Evolutionary conservation across 495 filamentous ascomycete genomes (phyloP), one percentile per base, ranked within the genome.

Genomic region (Penicillium arizonense): DNA sequence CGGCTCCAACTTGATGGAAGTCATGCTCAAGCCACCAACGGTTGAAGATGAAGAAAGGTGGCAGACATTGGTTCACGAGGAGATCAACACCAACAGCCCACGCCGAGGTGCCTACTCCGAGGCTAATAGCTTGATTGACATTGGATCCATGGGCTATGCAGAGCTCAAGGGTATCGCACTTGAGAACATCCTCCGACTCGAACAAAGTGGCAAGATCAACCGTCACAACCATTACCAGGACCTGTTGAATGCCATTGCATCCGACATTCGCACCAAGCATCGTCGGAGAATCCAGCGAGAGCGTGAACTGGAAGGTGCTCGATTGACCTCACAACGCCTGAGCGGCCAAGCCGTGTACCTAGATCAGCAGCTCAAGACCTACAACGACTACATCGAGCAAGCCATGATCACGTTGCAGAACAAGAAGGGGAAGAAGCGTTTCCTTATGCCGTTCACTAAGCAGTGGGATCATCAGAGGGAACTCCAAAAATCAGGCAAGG

Each of bases 351-450:
- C 94, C 21, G 78, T 81, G 43, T 97, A 91, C 73, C 80, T 99
- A 2, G 95, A 99, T 60, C 85, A 89, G 55, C 95, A 97, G 71
- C 82, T 96, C 37, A 95, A 96, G 77, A 91, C 85, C 55, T 99
- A 97, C 77, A 96, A 99, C 65, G 91, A 97, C 71, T 97, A 97
- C 66, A 96, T 99, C 61, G 94, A 99, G 76, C 92, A 97, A 67
- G 91, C 94, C 16, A 96, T 99, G 91, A 80, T 92, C 47, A 97
- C 95, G n/a, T 82, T 99, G 44, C 95, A 97, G 71, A 94, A 88
- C 69, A 96, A 96, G 74, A 96, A 96, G 70, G 92, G 90, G 50
- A 96, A 96, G 73, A 95, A 94, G 63, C 81, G 88, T 44, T 95
- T 96, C 80, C 82, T 97, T 47, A 82, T 99, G 69, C 94, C 94